These are phyloP conservation scores for Penicillium paradoxum DNA, from an alignment of 495 filamentous ascomycete genomes.

Conservation along the genomic window DNA sequence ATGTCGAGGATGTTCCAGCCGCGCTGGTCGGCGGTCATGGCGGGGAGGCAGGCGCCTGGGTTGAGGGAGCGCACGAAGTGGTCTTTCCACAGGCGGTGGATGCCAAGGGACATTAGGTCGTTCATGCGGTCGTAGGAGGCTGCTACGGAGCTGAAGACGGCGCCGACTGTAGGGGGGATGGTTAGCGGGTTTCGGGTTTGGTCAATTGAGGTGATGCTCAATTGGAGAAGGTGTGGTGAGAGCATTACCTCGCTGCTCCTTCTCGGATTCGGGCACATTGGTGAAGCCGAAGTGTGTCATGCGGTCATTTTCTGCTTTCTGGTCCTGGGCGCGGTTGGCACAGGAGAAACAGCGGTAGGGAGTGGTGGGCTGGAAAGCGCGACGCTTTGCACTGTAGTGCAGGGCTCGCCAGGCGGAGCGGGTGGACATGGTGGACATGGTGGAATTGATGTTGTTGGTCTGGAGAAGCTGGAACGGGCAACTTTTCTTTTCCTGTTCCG, in stretches of 20 bases:
- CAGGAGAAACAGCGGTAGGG: conserved; percentile 54
- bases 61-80: conserved; percentile 90
- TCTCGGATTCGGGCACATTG: conserved; percentile 76
- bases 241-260: conserved; percentile 62
- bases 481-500: conserved; percentile 18
- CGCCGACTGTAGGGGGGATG: conserved; percentile 53
- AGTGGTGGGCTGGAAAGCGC: conserved; percentile 20
- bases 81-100: conserved; percentile 98
- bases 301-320: conserved; percentile 44
- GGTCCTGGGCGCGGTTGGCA: conserved; percentile 42
- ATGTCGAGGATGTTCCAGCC: conserved; percentile 90
- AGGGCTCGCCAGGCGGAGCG: conserved; percentile 37
- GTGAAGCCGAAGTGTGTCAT: conserved; percentile 95
- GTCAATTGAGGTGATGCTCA: background rate
- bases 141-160: conserved; percentile 94
- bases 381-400: conserved; percentile 28
- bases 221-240: background rate
- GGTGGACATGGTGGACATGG: conserved; percentile 22
- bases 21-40: conserved; percentile 30
- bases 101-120: conserved; percentile 96
- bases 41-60: conserved; percentile 67
- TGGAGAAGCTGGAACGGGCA: conserved; percentile 8
- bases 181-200: conserved; percentile 12
- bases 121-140: conserved; percentile 94
- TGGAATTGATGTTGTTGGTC: conserved; percentile 1